These are phyloP conservation scores for Talaromyces sp. DNA, from an alignment of 2,329 filamentous ascomycete species.

Conservation along the genomic window DNA sequence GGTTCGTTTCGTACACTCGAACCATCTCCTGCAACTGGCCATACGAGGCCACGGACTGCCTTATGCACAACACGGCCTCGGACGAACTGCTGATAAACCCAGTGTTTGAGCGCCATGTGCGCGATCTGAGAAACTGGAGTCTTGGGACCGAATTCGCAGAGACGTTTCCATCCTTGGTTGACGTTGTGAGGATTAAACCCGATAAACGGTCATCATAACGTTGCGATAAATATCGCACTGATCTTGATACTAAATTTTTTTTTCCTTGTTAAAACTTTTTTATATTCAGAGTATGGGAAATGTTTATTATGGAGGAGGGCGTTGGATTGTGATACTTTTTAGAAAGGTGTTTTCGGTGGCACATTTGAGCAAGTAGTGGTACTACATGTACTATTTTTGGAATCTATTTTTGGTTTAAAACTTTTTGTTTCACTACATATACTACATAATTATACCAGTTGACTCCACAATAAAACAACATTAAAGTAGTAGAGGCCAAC, in stretches of 20 bases:
- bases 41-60: slow-evolving; percentile 67
- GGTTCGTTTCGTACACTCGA: slow-evolving; percentile 76
- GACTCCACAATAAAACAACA: too few species aligned
- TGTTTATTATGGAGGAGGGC: too few species aligned
- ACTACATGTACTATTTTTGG: neutral
- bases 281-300: too few species aligned
- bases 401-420: neutral
- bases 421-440: neutral
- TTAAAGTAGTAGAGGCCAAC: too few species aligned
- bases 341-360: neutral
- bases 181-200: slow-evolving; percentile 34
- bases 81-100: slow-evolving; percentile 77
- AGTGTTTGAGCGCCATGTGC: slow-evolving; percentile 75
- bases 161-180: slow-evolving; percentile 57
- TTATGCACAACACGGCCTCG: slow-evolving; percentile 50
- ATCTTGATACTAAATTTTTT: too few species aligned
- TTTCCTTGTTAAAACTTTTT: too few species aligned
- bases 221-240: too few species aligned
- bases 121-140: slow-evolving; percentile 75
- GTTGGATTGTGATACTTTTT: neutral
- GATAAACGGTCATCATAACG: neutral
- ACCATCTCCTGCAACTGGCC: slow-evolving; percentile 80
- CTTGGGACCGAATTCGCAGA: slow-evolving; percentile 65
- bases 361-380: neutral
- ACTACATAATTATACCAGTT: too few species aligned